Percentiles rank a stretch among this genome's conserved stretches.
Conservation (phyloP, 2,329 filamentous ascomycete genomes). For the Colletotrichum sp. region DNA sequence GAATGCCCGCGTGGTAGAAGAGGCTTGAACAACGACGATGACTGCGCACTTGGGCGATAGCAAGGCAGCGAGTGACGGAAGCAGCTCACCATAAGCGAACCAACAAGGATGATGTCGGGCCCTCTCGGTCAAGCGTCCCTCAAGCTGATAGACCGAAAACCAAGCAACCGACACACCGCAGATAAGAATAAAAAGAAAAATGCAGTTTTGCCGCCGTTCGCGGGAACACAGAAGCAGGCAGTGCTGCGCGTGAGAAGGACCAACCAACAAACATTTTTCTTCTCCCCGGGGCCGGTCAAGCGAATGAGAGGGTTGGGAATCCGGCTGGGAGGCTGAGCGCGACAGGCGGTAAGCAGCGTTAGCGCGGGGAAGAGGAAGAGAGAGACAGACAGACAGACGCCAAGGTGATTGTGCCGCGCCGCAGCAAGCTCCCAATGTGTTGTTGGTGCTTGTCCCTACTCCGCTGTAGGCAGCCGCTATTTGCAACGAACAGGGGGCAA, state of each 20-base stretch:
- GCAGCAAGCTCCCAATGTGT: neutral
- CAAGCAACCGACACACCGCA: neutral
- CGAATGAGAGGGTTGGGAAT: neutral
- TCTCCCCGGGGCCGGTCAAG: neutral
- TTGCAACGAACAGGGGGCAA: neutral
- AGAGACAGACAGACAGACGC: neutral
- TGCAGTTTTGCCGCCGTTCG: neutral
- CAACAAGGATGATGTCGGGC: too few species aligned
- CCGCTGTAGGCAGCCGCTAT: neutral
- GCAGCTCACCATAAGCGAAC: too few species aligned
- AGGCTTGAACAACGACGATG: neutral
- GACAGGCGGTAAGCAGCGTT: neutral
- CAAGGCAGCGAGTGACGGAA: too few species aligned
- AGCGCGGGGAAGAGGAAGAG: neutral
- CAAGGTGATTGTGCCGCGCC: neutral
- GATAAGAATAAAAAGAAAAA: neutral
- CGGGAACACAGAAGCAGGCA: neutral
- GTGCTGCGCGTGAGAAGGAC: neutral
- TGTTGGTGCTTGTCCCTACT: neutral
- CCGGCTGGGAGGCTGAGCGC: neutral
- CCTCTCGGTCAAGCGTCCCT: neutral
- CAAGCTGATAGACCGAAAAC: neutral
- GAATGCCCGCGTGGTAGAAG: neutral
- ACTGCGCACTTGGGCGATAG: too few species aligned
- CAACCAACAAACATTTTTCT: neutral